Conservation (phyloP, 1,139 yeast genomes). For the Candida pseudoviswanathii region DNA sequence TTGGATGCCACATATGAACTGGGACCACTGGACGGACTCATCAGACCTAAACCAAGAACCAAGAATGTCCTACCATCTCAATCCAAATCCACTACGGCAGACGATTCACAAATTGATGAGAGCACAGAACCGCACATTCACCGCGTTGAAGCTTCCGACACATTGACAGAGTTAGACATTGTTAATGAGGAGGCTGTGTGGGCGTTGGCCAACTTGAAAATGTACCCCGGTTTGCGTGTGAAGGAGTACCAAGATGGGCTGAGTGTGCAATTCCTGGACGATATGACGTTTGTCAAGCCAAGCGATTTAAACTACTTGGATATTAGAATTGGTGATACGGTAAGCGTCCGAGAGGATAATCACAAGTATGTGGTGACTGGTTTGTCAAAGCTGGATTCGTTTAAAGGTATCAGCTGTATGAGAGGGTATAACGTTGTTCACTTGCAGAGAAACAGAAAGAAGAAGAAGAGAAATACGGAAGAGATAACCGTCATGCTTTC, state of each 20-base stretch:
- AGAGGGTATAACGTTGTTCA: slow-evolving; percentile 59
- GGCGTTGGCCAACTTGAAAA: slow-evolving; percentile 39
- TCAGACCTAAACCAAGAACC: slow-evolving; percentile 12
- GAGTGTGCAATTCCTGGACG: slow-evolving; percentile 39
- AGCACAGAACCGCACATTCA: slow-evolving; percentile 14
- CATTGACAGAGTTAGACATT: slow-evolving; percentile 22
- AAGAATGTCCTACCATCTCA: slow-evolving; percentile 15
- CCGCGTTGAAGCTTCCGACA: slow-evolving; percentile 23
- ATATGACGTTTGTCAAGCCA: slow-evolving; percentile 28
- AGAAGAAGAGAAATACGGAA: slow-evolving; percentile 11
- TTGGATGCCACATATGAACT: background rate
- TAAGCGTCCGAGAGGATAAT: slow-evolving; percentile 21
- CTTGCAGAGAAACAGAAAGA: slow-evolving; percentile 26
- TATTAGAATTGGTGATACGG: slow-evolving; percentile 38
- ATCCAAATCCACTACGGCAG: slow-evolving; percentile 4
- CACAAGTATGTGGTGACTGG: slow-evolving; percentile 47
- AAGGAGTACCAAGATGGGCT: slow-evolving; percentile 24
- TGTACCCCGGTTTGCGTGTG: slow-evolving; percentile 34
- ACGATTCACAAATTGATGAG: slow-evolving; percentile 9
- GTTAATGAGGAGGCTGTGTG: slow-evolving; percentile 31
- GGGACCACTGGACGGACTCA: slow-evolving; percentile 6
- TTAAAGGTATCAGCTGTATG: slow-evolving; percentile 45
- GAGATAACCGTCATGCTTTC: slow-evolving; percentile 18
- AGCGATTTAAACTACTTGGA: slow-evolving; percentile 35
- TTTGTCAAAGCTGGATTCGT: slow-evolving; percentile 24